Evolutionary conservation across 352 stramenopile genomes (phyloP).

Genomic region (Achlya hypogyna): DNA sequence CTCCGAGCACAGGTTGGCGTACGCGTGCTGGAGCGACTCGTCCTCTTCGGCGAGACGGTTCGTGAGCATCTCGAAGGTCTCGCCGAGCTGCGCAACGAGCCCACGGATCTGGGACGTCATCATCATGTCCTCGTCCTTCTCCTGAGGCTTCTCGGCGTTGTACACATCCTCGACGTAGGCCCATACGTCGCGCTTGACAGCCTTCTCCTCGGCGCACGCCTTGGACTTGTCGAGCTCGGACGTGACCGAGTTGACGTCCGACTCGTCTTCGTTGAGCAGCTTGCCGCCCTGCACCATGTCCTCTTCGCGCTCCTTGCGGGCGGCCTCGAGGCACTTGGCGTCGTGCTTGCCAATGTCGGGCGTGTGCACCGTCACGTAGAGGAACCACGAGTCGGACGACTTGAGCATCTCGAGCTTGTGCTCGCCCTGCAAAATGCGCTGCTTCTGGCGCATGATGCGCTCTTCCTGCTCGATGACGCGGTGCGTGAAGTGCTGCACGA

Average conservation of each 20-base stretch:
- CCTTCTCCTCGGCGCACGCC: conserved; percentile 61
- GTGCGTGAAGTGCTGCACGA: conserved; percentile 85
- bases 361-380: conserved; percentile 73
- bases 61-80: conserved; percentile 82
- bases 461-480: conserved; percentile 85
- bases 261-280: conserved; percentile 77
- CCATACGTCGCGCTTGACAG: conserved; percentile 79
- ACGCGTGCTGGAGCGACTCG: conserved; percentile 74
- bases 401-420: conserved; percentile 89
- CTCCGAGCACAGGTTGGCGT: conserved; percentile 70
- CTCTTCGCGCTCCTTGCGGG: conserved; percentile 50
- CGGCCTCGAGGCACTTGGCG: conserved; percentile 62
- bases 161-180: conserved; percentile 79
- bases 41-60: conserved; percentile 81
- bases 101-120: conserved; percentile 86
- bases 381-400: conserved; percentile 83
- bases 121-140: conserved; percentile 89
- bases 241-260: conserved; percentile 60
- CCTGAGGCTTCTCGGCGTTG: conserved; percentile 65
- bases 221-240: conserved; percentile 54
- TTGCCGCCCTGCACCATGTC: conserved; percentile 73
- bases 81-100: conserved; percentile 72
- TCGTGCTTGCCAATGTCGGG: conserved; percentile 77
- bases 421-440: conserved; percentile 81
- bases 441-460: conserved; percentile 85